These are phyloP conservation scores for Calonectria naviculata DNA, from an alignment of 2,329 filamentous ascomycete species.

Conservation along the genomic window DNA sequence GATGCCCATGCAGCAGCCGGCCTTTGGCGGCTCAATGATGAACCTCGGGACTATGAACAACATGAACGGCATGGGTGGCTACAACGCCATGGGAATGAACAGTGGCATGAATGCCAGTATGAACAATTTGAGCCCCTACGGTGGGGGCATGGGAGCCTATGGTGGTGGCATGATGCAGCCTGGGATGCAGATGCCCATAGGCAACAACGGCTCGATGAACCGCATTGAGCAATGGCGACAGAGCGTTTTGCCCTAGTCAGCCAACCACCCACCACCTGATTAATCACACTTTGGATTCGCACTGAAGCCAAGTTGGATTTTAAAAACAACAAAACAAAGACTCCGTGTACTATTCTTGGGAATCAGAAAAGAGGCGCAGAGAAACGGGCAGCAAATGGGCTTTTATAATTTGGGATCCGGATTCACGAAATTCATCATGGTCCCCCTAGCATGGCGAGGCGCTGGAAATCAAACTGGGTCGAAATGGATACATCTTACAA, in stretches of 20 bases:
- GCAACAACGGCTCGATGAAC: constrained; percentile 44
- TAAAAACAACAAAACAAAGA: not conserved
- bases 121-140: constrained; percentile 34
- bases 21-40: constrained; percentile 38
- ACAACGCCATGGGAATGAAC: constrained; percentile 31
- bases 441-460: constrained; percentile 41
- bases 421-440: constrained; percentile 29
- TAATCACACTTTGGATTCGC: not conserved
- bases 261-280: not conserved
- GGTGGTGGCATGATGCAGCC: constrained; percentile 42
- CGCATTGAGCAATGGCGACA: constrained; percentile 57
- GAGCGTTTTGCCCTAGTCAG: constrained; percentile 47
- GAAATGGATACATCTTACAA: constrained; percentile 18
- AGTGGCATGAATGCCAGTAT: constrained; percentile 28
- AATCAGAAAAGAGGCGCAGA: constrained; percentile 18
- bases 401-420: constrained; percentile 21
- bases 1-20: constrained; percentile 34
- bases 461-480: constrained; percentile 32
- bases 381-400: constrained; percentile 11
- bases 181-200: constrained; percentile 42
- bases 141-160: constrained; percentile 40
- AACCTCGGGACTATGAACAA: constrained; percentile 33
- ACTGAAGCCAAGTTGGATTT: constrained; percentile 6
- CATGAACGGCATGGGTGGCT: constrained; percentile 30
- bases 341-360: constrained; percentile 20